Evolutionary conservation across 2,329 filamentous ascomycete genomes (phyloP).

Genomic region (Clarireedia sp.): DNA sequence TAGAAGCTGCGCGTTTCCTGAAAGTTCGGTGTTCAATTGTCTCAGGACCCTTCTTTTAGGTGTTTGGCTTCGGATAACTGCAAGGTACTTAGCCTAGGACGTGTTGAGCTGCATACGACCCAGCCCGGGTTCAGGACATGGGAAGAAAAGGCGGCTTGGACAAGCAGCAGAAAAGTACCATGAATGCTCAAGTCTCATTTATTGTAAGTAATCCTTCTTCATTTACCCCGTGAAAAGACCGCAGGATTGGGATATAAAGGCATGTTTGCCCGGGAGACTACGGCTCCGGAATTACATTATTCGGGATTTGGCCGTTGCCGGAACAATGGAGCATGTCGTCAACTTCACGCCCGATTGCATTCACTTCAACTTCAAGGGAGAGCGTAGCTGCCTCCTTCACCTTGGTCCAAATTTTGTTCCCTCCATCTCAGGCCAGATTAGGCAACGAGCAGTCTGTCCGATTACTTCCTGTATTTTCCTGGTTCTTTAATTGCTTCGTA

Average conservation of each 20-base stretch:
- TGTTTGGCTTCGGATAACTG: constrained; percentile 21
- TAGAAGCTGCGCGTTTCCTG: not conserved
- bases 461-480: not conserved
- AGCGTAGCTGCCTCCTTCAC: too few species aligned
- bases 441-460: not conserved
- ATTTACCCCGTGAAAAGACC: not conserved
- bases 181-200: constrained; percentile 52
- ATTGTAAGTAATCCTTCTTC: constrained; percentile 37
- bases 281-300: not conserved
- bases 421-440: not conserved
- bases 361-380: not conserved
- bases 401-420: not conserved
- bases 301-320: not conserved
- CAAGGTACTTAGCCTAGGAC: constrained; percentile 24
- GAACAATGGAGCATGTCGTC: not conserved
- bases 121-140: constrained; percentile 10
- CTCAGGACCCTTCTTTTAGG: not conserved
- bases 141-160: constrained; percentile 14
- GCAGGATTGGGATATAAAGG: not conserved
- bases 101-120: constrained; percentile 24
- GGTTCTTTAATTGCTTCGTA: not conserved
- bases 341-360: not conserved
- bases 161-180: constrained; percentile 28
- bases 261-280: not conserved
- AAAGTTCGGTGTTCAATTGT: not conserved